These are phyloP conservation scores for Carex pumila DNA, from an alignment of 176 grass and related monocot species.

Conservation along the genomic window DNA sequence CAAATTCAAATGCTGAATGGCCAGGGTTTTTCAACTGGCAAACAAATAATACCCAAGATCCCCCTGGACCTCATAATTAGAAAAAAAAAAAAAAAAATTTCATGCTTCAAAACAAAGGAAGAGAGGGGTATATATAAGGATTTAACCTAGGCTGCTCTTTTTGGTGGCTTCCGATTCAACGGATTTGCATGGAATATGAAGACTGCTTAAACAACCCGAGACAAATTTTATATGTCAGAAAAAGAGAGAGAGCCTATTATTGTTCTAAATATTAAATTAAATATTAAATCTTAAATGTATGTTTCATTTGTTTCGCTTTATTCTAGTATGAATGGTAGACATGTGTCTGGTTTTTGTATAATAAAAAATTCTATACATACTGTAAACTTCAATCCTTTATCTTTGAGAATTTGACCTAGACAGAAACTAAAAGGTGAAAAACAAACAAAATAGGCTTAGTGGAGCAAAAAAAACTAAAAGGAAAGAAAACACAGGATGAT, in stretches of 20 bases:
- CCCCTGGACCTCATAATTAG: slow-evolving; percentile 27
- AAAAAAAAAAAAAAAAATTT: background rate
- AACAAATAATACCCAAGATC: slow-evolving; percentile 52
- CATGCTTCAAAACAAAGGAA: background rate
- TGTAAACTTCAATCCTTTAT: background rate
- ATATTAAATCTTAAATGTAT: background rate
- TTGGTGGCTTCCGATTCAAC: background rate
- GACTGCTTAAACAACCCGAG: background rate
- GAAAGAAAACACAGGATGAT: no score
- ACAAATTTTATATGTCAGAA: background rate
- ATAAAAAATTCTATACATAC: background rate
- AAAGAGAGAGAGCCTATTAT: background rate
- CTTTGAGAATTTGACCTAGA: background rate
- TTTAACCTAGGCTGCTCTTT: background rate
- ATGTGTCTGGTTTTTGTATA: background rate
- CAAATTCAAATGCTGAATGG: slow-evolving; percentile 44
- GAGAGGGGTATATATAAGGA: background rate
- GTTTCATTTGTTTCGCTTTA: background rate
- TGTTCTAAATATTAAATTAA: background rate
- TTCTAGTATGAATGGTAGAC: background rate
- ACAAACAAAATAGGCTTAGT: no score
- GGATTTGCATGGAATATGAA: background rate
- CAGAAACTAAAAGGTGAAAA: background rate
- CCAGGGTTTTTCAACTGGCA: slow-evolving; percentile 59
- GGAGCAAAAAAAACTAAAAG: no score